Percentiles rank a stretch among this genome's conserved stretches.
Evolutionary conservation across 2,329 filamentous ascomycete genomes (phyloP).

Genomic region (Aspergillus vadensis): DNA sequence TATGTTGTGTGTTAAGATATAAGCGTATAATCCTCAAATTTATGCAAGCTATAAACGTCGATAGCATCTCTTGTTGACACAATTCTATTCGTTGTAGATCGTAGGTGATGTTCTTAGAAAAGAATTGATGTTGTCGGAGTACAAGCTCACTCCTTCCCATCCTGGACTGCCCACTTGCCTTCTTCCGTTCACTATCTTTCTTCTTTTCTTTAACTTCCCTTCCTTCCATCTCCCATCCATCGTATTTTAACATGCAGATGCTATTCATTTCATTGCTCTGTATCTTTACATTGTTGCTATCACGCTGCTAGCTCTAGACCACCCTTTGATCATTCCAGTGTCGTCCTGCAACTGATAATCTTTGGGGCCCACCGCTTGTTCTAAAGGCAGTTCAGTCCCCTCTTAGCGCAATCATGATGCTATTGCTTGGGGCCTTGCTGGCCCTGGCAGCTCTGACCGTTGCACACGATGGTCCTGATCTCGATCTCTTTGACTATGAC

Average conservation of each 20-base stretch:
- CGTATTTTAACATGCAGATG: neutral
- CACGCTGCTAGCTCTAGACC: neutral
- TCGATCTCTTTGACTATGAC: constrained; percentile 25
- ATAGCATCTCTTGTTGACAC: no score
- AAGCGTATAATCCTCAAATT: neutral
- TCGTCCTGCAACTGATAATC: neutral
- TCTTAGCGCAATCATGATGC: constrained; percentile 3
- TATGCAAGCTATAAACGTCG: no score
- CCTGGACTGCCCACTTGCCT: neutral
- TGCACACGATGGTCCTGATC: constrained; percentile 10
- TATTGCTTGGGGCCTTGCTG: neutral
- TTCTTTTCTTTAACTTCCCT: no score
- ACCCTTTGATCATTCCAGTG: neutral
- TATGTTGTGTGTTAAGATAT: neutral
- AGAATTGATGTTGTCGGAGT: neutral
- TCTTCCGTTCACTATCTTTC: no score
- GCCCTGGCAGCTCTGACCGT: constrained; percentile 3
- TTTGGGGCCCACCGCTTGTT: neutral
- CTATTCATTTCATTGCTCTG: neutral
- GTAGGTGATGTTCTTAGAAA: neutral
- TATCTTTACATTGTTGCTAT: neutral
- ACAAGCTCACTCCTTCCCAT: neutral
- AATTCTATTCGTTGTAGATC: no score
- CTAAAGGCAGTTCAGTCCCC: neutral
- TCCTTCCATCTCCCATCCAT: no score